Evolutionary conservation across 352 stramenopile genomes (phyloP), one percentile per base, ranked within the genome.

Genomic region (Pythium biforme): DNA sequence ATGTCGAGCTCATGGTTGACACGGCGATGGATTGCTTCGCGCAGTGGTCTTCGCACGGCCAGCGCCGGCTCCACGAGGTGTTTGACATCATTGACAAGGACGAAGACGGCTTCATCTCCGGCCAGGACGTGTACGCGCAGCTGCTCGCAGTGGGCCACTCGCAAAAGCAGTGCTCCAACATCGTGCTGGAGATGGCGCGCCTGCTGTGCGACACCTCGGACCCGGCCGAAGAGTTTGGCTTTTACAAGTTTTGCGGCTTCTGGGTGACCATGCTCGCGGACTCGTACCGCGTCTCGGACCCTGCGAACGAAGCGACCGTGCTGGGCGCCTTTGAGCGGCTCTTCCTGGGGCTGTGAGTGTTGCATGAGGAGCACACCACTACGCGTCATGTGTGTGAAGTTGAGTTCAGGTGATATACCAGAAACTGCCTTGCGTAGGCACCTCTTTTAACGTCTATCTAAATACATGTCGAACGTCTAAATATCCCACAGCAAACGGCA

Each of bases 231-330:
- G 74, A 88, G 65, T 72, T 83, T 48, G 49, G 47, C 33, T 86
- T 86, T 47, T 75, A 80, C 41, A 74, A 73, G 27, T 86, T 83
- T 41, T 70, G 67, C 22, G 75, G 68, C 33, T 83, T 85, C 56
- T 86, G 73, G 76, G 59, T 86, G 59, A 77, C 77, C 39, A 73
- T 85, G 70, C 59, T 86, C 4, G 68, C 69, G 5, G 77, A 86
- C 39, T 51, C 68, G 46, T 64, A 64, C 56, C 60, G 49, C 26
- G 68, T 80, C 5, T 84, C 77, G 1, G 74, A 86, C 56, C 68
- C 69, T 10, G 48, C 23, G 15, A 87, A 89, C 49, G 77, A 83
- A 58, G 27, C 12, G 4, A 63, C 55, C 1, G 69, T 88, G 55
- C 50, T 79, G 7, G 49, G 50, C 3, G 65, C 71, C 0, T 64